Conservation (phyloP, 2,329 filamentous ascomycete genomes). For the Talaromyces pinophilus region DNA sequence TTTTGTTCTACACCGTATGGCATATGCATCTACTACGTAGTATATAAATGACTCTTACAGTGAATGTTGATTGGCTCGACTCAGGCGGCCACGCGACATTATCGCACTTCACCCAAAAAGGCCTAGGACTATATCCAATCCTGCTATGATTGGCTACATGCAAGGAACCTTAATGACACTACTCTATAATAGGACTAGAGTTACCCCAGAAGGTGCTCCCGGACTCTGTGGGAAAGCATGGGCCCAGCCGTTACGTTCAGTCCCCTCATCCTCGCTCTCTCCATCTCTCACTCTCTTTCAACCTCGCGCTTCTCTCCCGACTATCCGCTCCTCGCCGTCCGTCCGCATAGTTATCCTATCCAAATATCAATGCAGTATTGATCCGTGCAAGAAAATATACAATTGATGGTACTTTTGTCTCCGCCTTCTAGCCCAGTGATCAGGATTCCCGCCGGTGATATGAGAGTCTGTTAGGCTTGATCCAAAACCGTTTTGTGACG, state of each 20-base stretch:
- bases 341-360: neutral
- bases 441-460: neutral
- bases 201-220: slow-evolving; percentile 8
- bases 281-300: neutral
- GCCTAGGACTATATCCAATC: neutral
- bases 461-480: neutral
- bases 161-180: neutral
- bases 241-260: neutral
- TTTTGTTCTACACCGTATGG: neutral
- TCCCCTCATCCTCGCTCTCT: slow-evolving; percentile 8
- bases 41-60: neutral
- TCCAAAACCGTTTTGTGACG: neutral
- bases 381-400: neutral
- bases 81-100: slow-evolving; percentile 13
- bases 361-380: neutral
- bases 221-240: slow-evolving; percentile 5
- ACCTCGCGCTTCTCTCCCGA: neutral
- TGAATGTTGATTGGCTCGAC: slow-evolving; percentile 9
- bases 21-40: neutral
- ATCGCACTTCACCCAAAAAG: neutral
- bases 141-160: neutral
- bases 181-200: neutral
- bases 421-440: neutral
- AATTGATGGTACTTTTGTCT: neutral
- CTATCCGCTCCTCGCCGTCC: neutral